Conservation (phyloP, 164 flowering plant genomes). For the Piper longum region DNA sequence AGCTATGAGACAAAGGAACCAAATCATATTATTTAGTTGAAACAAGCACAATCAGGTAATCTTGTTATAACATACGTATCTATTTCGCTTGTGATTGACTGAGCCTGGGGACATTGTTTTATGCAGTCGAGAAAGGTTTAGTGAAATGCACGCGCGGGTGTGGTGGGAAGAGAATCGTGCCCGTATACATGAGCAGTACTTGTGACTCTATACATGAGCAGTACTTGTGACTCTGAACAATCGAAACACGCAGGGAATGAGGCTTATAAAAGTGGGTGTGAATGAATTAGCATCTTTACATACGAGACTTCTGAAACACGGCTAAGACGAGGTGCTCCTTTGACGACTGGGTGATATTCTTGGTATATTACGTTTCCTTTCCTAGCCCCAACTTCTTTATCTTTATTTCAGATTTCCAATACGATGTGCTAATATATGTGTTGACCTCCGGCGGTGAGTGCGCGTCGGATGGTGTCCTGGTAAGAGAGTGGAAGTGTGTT, state of each 20-base stretch:
- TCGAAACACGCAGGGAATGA: background rate
- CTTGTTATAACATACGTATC: background rate
- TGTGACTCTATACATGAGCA: constrained; percentile 23
- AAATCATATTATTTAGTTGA: too few relatives aligned
- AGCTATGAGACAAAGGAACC: too few relatives aligned
- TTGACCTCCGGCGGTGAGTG: background rate
- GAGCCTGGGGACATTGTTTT: background rate
- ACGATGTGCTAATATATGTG: background rate
- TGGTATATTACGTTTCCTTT: too few relatives aligned
- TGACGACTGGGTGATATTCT: too few relatives aligned
- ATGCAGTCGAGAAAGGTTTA: constrained; percentile 66
- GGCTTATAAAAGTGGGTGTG: background rate
- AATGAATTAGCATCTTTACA: background rate
- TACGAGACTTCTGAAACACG: too few relatives aligned
- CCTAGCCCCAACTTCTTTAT: background rate
- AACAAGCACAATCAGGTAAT: too few relatives aligned
- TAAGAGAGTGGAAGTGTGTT: background rate
- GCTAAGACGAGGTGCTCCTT: too few relatives aligned
- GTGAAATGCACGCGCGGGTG: constrained; percentile 60
- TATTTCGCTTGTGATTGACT: background rate
- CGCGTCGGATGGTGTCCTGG: background rate
- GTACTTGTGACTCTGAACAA: too few relatives aligned
- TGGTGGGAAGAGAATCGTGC: constrained; percentile 82
- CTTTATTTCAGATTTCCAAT: background rate
- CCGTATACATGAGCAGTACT: constrained; percentile 59